A percentile compares a stretch with the other conserved stretches of the same genome.
These are phyloP conservation scores for Sapria himalayana DNA, from an alignment of 345 rosid species.

Conservation along the genomic window DNA sequence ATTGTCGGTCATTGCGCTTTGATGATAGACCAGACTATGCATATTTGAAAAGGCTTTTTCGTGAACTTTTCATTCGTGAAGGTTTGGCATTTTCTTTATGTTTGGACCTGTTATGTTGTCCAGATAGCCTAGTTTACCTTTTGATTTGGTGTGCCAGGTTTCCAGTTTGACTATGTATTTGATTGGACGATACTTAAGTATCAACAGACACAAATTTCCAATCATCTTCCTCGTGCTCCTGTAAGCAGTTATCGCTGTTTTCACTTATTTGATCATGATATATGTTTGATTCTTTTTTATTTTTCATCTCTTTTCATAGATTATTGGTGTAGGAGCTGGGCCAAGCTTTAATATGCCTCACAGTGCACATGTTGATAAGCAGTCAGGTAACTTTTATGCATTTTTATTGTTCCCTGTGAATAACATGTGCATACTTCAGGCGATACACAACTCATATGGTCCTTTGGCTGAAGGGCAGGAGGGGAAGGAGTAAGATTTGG, in stretches of 20 bases:
- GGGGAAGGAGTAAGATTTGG: constrained; percentile 29
- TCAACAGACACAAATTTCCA: constrained; percentile 57
- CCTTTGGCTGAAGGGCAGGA: constrained; percentile 16
- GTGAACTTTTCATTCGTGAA: constrained; percentile 82
- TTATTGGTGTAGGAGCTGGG: constrained; percentile 39
- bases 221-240: constrained; percentile 38
- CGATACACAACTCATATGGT: background rate
- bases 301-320: background rate
- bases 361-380: constrained; percentile 36
- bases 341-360: constrained; percentile 51
- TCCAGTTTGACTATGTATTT: constrained; percentile 75
- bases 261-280: too few relatives aligned
- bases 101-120: too few relatives aligned
- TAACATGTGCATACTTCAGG: background rate
- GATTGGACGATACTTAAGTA: constrained; percentile 90
- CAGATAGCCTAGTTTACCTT: constrained; percentile 2
- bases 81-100: constrained; percentile 35
- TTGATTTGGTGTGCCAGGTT: constrained; percentile 25
- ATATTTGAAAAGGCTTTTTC: constrained; percentile 71
- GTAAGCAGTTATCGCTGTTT: constrained; percentile 22
- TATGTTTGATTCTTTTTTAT: constrained; percentile 6
- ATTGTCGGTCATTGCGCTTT: constrained; percentile 70
- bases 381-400: constrained; percentile 24
- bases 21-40: constrained; percentile 87
- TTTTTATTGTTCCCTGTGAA: background rate